These are phyloP conservation scores for Comarum palustre DNA, from an alignment of 306 rosid species.

Conservation along the genomic window DNA sequence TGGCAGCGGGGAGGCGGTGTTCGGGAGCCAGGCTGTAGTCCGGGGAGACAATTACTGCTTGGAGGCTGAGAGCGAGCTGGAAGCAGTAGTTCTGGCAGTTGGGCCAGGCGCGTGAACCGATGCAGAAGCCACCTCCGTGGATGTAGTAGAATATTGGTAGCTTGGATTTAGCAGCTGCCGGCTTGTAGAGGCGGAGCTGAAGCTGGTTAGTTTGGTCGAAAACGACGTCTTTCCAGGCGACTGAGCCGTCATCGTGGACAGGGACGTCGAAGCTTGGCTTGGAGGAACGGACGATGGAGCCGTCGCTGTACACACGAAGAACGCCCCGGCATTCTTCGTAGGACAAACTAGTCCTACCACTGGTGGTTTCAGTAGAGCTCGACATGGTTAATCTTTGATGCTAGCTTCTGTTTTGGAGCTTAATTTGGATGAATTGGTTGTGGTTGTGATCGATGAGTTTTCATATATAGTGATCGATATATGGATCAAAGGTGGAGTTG, in stretches of 20 bases:
- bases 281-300: conserved; percentile 56
- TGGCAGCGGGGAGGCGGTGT: conserved; percentile 64
- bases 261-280: conserved; percentile 52
- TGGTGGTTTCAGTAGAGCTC: not conserved
- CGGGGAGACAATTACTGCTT: conserved; percentile 49
- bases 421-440: too few species aligned
- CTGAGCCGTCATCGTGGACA: conserved; percentile 50
- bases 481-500: not conserved
- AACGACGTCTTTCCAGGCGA: conserved; percentile 70
- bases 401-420: too few species aligned
- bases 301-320: conserved; percentile 75
- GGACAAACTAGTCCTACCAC: conserved; percentile 3
- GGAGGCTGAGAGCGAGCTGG: conserved; percentile 50
- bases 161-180: conserved; percentile 22
- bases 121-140: conserved; percentile 94
- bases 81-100: conserved; percentile 78
- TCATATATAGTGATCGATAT: not conserved
- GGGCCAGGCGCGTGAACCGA: conserved; percentile 91
- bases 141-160: conserved; percentile 69
- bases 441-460: too few species aligned
- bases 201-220: conserved; percentile 46
- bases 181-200: conserved; percentile 77
- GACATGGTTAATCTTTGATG: conserved; percentile 11
- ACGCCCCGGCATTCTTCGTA: conserved; percentile 66
- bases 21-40: conserved; percentile 88